Evolutionary conservation across 306 rosid genomes (phyloP).

Genomic region (Prunus armeniaca): DNA sequence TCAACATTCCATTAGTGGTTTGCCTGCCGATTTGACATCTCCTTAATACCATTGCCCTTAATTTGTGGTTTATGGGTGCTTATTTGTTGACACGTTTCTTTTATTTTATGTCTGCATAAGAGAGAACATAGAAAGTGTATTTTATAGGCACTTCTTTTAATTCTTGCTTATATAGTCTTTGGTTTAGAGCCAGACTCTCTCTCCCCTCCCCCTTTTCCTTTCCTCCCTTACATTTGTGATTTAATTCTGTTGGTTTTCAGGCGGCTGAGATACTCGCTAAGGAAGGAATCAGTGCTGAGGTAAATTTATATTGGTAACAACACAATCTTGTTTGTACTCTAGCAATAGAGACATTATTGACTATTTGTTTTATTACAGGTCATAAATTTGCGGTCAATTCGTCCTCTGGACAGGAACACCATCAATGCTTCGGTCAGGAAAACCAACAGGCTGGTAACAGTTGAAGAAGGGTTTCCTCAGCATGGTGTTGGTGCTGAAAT

Average conservation of each 20-base stretch:
- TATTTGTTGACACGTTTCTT: neutral
- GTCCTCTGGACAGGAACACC: conserved; percentile 89
- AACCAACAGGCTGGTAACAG: conserved; percentile 87
- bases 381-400: conserved; percentile 86
- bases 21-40: neutral
- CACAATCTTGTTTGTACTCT: conserved; percentile 1
- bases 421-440: conserved; percentile 92
- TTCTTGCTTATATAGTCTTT: neutral
- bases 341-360: conserved; percentile 17
- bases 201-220: neutral
- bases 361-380: conserved; percentile 42
- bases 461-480: conserved; percentile 99
- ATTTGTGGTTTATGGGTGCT: neutral
- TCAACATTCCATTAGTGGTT: neutral
- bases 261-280: conserved; percentile 87
- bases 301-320: conserved; percentile 27
- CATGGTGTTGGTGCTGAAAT: conserved; percentile 99
- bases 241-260: conserved; percentile 46
- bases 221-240: neutral
- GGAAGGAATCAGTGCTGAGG: conserved; percentile 98
- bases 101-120: neutral
- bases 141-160: neutral
- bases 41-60: neutral
- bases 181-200: neutral
- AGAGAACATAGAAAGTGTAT: neutral